Base-by-base conservation (phyloP, 1,139 yeast species). In the Meyerozyma smithsonii region DNA sequence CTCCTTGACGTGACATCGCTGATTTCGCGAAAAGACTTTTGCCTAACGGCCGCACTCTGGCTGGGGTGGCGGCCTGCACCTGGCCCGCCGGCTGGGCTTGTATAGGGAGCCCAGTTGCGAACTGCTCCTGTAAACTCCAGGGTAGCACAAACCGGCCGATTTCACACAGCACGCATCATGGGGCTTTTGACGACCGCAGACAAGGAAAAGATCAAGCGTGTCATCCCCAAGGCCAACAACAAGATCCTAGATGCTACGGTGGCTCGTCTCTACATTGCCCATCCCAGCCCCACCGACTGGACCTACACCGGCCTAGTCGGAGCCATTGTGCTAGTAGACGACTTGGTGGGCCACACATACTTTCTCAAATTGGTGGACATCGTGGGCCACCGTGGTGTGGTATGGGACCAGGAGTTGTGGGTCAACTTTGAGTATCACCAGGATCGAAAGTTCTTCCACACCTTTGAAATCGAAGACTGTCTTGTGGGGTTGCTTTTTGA, bases 371-470 rank as follows among this genome's bases (percentile, higher is more conserved):
- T 92, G 42, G 95, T 92, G 8, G 98, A 92, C 55, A 79, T 92
- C 33, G 59, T 70, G 32, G 95, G 95, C 8, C 77, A 79, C 46
- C 69, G 86, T 32, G 97, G 97, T 15, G 95, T 92, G 1, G 49
- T 92, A 0, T 92, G 98, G 98, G 98, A 92, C 60, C 98, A 92
- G 60, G 98, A 92, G 59, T 63, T 92, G 37, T 92, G 87, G 56
- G 82, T 88, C 8, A 84, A 86, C 52, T 89, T 92, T 58, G 84
- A 82, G 48, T 92, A 92, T 62, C 78, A 85, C 57, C 97, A 92
- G 61, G 98, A 92, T 59, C 76, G 98, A 19, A 82, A 95, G 38
- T 92, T 87, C 62, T 92, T 92, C 72, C 98, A 92, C 58, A 76
- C 95, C 8, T 92, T 92, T 64, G 98, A 92, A 64, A 70, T 88